A percentile compares a stretch with the other conserved stretches of the same genome.
phyloP scores from a whole-genome alignment of 106 monocot genomes.

The Phalaenopsis aphrodite region DNA sequence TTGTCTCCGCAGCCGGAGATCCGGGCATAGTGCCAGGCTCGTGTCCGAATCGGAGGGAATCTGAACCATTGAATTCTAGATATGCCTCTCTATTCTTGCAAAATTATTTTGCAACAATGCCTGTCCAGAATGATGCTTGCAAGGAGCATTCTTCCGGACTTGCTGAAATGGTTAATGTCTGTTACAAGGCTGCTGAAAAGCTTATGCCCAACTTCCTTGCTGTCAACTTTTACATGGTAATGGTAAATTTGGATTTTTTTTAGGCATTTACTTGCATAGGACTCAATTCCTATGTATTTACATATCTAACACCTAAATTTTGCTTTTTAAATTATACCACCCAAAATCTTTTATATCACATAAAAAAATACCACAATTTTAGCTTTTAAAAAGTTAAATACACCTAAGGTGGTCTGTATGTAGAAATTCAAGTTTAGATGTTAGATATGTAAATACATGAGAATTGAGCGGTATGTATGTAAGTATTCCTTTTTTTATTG shows the following conservation, averaged over 20 bases:
- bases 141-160: constrained; percentile 73
- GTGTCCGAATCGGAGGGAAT: constrained; percentile 86
- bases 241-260: neutral
- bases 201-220: constrained; percentile 32
- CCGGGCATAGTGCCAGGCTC: constrained; percentile 77
- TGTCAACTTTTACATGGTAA: constrained; percentile 95
- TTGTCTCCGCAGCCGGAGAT: constrained; percentile 80
- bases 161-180: constrained; percentile 66
- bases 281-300: too few species aligned
- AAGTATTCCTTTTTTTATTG: neutral
- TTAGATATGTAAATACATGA: too few species aligned
- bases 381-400: too few species aligned
- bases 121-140: constrained; percentile 80
- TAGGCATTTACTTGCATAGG: too few species aligned
- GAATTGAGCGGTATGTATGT: too few species aligned
- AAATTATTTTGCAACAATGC: constrained; percentile 87
- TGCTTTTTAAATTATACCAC: too few species aligned
- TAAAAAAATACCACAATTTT: too few species aligned
- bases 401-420: too few species aligned
- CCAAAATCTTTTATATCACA: too few species aligned
- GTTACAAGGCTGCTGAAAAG: constrained; percentile 81
- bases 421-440: too few species aligned
- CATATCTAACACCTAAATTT: too few species aligned
- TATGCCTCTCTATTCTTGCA: constrained; percentile 73
- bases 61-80: constrained; percentile 65